phyloP scores from a whole-genome alignment of 2,329 filamentous ascomycete genomes.

The Raffaelea deltoideospora region DNA sequence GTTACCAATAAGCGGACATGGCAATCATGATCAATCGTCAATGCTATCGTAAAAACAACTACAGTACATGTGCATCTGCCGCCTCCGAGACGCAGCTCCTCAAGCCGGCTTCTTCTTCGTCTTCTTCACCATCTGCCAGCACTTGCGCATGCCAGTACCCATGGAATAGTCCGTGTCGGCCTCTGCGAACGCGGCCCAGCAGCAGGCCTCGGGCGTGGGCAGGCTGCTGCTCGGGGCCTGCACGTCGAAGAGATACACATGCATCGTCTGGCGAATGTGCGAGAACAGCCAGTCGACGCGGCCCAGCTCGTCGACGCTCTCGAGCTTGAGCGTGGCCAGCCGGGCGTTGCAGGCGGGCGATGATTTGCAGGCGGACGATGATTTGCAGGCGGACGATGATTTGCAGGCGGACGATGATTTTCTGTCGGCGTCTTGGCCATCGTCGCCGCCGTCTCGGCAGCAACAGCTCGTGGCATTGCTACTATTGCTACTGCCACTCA shows the following conservation, averaged over 20 bases:
- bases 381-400: no score
- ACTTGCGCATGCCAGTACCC: conserved; percentile 44
- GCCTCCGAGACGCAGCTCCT: no score
- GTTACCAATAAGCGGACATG: no score
- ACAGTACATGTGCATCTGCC: no score
- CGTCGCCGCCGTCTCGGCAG: neutral
- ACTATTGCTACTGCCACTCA: conserved; percentile 1
- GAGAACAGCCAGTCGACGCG: conserved; percentile 42
- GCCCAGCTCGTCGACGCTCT: conserved; percentile 30
- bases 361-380: no score
- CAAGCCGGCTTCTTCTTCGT: no score
- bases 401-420: no score
- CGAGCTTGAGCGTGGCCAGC: no score
- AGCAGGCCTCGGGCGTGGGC: conserved; percentile 5
- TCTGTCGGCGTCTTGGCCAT: conserved; percentile 11
- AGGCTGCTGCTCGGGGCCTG: conserved; percentile 5
- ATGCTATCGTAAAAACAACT: no score
- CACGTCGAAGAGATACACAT: conserved; percentile 35
- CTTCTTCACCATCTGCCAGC: conserved; percentile 30
- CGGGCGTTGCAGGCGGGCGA: no score
- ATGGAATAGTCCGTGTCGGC: conserved; percentile 34
- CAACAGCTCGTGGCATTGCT: neutral
- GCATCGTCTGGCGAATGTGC: conserved; percentile 40
- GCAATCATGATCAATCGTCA: no score
- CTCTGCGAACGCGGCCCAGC: conserved; percentile 23